Evolutionary conservation across 2,329 filamentous ascomycete species (phyloP).

Genomic region (Trichoderma atroviride): DNA sequence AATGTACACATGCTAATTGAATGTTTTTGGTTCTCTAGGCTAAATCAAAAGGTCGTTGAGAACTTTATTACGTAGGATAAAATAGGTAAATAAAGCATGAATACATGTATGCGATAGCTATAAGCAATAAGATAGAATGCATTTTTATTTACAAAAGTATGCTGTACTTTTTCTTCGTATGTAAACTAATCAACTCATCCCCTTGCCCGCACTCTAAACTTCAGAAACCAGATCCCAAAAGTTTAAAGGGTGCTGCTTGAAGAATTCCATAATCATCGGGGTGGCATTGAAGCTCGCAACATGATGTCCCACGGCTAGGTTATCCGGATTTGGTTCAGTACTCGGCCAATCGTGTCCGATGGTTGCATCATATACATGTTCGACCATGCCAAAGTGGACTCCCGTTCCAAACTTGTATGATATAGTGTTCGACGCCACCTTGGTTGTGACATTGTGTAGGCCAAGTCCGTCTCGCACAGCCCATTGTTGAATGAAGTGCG

Average conservation of each 20-base stretch:
- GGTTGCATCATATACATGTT: neutral
- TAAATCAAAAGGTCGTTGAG: neutral
- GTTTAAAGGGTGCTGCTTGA: neutral
- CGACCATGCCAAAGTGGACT: neutral
- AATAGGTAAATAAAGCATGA: neutral
- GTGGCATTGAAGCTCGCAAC: constrained; percentile 12
- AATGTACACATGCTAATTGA: neutral
- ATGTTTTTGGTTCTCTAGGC: neutral
- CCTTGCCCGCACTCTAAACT: neutral
- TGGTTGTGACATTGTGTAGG: neutral
- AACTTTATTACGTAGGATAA: neutral
- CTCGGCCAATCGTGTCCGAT: constrained; percentile 15
- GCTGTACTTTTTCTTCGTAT: neutral
- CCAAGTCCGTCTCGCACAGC: neutral
- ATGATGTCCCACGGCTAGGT: neutral
- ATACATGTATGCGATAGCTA: neutral
- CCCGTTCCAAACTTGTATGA: neutral
- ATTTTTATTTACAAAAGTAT: neutral
- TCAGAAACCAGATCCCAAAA: neutral
- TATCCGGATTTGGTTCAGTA: neutral
- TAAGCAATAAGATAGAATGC: neutral
- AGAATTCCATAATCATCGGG: constrained; percentile 1
- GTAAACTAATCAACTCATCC: neutral
- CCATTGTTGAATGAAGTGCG: constrained; percentile 18
- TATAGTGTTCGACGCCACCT: neutral